A percentile compares a stretch with the other conserved stretches of the same genome.
Conservation (phyloP, 192 early-diverging fungal genomes). For the Powellomyces hirtus region DNA sequence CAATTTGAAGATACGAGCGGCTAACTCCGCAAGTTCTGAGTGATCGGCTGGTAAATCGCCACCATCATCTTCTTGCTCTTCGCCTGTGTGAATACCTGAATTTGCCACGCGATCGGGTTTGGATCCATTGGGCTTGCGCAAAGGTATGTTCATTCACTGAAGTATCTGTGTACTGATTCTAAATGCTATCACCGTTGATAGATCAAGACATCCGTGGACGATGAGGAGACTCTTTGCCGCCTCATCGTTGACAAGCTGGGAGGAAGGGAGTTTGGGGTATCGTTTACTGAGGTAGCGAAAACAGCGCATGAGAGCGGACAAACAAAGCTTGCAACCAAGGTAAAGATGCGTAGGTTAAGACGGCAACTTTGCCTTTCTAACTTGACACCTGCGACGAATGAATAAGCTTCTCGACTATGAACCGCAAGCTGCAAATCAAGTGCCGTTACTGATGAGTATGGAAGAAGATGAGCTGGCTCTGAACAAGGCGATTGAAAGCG, state of each 20-base stretch:
- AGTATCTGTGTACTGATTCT: conserved; percentile 2
- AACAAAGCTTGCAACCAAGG: conserved; percentile 78
- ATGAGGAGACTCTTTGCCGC: conserved; percentile 83
- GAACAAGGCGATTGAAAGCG: conserved; percentile 87
- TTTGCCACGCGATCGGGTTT: conserved; percentile 72
- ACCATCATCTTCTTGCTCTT: conserved; percentile 83
- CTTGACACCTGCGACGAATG: neutral
- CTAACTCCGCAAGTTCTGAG: conserved; percentile 81
- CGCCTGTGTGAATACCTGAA: conserved; percentile 81
- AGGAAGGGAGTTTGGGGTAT: conserved; percentile 66
- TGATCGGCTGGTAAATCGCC: conserved; percentile 77
- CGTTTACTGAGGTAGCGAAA: conserved; percentile 90
- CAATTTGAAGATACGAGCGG: conserved; percentile 55
- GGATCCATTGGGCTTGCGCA: conserved; percentile 96
- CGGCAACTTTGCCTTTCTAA: conserved; percentile 13
- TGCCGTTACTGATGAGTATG: conserved; percentile 93
- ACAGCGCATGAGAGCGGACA: conserved; percentile 83
- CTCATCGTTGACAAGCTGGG: conserved; percentile 76
- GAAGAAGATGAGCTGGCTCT: conserved; percentile 85
- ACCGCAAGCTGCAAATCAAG: conserved; percentile 89
- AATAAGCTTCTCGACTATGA: conserved; percentile 85
- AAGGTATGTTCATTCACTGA: conserved; percentile 53
- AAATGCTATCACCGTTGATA: conserved; percentile 11
- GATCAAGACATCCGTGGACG: conserved; percentile 78
- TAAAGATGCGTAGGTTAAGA: conserved; percentile 17